Evolutionary conservation across 805 yeast species (phyloP).

Genomic region (Huiozyma sinensis): DNA sequence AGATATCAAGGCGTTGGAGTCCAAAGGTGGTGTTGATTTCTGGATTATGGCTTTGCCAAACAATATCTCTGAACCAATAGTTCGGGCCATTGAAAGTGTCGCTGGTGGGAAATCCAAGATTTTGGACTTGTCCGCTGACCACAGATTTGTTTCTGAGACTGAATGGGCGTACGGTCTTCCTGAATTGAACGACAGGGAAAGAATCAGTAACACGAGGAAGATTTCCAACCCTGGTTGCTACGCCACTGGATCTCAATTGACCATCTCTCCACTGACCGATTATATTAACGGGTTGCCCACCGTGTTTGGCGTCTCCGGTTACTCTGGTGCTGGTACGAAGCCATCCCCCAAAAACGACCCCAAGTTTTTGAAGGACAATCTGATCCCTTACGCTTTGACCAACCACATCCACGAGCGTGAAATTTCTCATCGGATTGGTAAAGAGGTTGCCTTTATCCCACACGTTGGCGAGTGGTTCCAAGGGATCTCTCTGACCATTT

Average conservation of each 20-base stretch:
- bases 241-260: constrained; percentile 96
- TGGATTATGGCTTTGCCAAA: constrained; percentile 99
- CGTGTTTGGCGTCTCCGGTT: constrained; percentile 93
- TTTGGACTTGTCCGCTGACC: constrained; percentile 90
- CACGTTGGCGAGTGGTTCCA: constrained; percentile 99
- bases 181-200: constrained; percentile 63
- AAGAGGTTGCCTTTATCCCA: constrained; percentile 80
- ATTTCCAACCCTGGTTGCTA: constrained; percentile 98
- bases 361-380: constrained; percentile 60
- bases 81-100: constrained; percentile 65
- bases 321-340: constrained; percentile 98
- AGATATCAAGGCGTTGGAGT: constrained; percentile 72
- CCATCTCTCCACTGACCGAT: constrained; percentile 76
- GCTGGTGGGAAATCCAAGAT: constrained; percentile 63
- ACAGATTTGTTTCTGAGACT: constrained; percentile 79
- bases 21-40: constrained; percentile 69
- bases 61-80: constrained; percentile 88
- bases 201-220: constrained; percentile 60
- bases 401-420: constrained; percentile 97
- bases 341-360: constrained; percentile 94
- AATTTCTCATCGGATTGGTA: constrained; percentile 70
- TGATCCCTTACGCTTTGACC: constrained; percentile 90
- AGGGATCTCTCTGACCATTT: constrained; percentile 88
- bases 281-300: constrained; percentile 65
- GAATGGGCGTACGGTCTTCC: constrained; percentile 95